These are phyloP conservation scores for Aspergillus sp. DNA, from an alignment of 2,329 filamentous ascomycete species.

Conservation along the genomic window DNA sequence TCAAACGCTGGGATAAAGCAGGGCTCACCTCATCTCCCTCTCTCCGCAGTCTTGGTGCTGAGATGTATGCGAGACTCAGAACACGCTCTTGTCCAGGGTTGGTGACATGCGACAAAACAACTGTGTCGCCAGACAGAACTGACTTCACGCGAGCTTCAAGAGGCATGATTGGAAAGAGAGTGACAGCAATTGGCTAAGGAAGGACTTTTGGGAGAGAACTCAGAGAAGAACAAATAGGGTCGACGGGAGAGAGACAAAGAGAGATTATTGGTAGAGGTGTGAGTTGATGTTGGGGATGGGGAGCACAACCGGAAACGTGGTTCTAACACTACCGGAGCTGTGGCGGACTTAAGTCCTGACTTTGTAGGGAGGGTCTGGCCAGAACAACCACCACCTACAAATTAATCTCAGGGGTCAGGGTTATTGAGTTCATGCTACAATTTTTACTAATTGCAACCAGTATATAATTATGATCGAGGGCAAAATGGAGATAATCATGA, in stretches of 20 bases:
- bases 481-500: not conserved
- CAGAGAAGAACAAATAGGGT: slow-evolving; percentile 4
- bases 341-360: slow-evolving; percentile 30
- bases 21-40: slow-evolving; percentile 76
- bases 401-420: not conserved
- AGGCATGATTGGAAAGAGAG: slow-evolving; percentile 31
- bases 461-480: not conserved
- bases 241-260: slow-evolving; percentile 4
- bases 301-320: slow-evolving; percentile 32
- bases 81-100: slow-evolving; percentile 81
- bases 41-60: slow-evolving; percentile 79
- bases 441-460: too few relatives aligned
- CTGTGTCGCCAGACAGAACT: slow-evolving; percentile 88
- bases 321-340: slow-evolving; percentile 21
- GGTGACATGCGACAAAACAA: slow-evolving; percentile 77
- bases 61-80: slow-evolving; percentile 88
- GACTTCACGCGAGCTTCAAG: slow-evolving; percentile 78
- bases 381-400: not conserved
- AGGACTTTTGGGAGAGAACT: slow-evolving; percentile 9
- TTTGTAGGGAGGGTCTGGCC: slow-evolving; percentile 20
- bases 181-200: slow-evolving; percentile 8
- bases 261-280: slow-evolving; percentile 9
- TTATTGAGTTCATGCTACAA: not conserved
- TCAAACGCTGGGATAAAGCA: not conserved
- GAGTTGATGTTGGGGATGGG: slow-evolving; percentile 10